Evolutionary conservation across 169 alveolate genomes (phyloP).

Genomic region (Eimeria maxima): DNA sequence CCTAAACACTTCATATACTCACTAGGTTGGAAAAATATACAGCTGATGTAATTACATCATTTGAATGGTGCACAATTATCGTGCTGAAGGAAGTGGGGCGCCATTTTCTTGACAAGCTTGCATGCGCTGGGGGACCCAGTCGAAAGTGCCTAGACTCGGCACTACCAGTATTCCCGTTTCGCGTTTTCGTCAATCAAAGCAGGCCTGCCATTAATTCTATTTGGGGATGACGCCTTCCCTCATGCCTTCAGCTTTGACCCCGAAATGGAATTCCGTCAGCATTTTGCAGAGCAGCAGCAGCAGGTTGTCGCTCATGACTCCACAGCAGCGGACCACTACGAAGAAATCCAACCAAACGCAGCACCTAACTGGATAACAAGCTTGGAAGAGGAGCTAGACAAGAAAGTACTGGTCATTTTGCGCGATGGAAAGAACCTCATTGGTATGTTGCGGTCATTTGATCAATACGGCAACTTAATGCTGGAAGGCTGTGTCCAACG

Average conservation of each 20-base stretch:
- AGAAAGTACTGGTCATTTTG: slow-evolving; percentile 80
- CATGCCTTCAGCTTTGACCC: slow-evolving; percentile 67
- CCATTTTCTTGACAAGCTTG: slow-evolving; percentile 41
- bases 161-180: not conserved
- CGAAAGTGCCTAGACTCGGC: slow-evolving; percentile 48
- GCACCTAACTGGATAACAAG: slow-evolving; percentile 84
- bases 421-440: slow-evolving; percentile 84
- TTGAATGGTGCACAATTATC: slow-evolving; percentile 50
- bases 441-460: slow-evolving; percentile 83
- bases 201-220: not conserved
- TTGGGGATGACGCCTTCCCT: slow-evolving; percentile 38
- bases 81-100: slow-evolving; percentile 79
- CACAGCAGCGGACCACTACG: slow-evolving; percentile 71
- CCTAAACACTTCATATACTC: slow-evolving; percentile 28
- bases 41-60: slow-evolving; percentile 7
- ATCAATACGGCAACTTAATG: slow-evolving; percentile 85
- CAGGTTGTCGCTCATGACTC: slow-evolving; percentile 60
- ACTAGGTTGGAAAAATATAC: not conserved
- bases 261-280: slow-evolving; percentile 76
- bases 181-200: not conserved
- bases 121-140: slow-evolving; percentile 74
- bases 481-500: slow-evolving; percentile 81
- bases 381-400: slow-evolving; percentile 84
- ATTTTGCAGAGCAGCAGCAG: slow-evolving; percentile 58
- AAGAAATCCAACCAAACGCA: slow-evolving; percentile 56